phyloP scores from a whole-genome alignment of 257 asterid species.

The Sherardia arvensis region DNA sequence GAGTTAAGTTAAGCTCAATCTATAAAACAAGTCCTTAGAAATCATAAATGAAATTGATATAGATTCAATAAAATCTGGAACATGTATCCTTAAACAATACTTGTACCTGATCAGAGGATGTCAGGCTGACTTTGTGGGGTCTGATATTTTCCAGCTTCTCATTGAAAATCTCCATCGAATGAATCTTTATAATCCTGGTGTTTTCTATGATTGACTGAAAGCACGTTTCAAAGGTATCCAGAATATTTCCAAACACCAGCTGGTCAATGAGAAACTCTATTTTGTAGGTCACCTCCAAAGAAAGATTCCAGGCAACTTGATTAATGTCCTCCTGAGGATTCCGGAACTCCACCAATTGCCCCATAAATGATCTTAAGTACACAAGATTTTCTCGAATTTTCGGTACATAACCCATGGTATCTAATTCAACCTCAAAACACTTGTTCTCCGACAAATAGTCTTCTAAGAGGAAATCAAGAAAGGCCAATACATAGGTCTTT shows the following conservation, averaged over 20 bases:
- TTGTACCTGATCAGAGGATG: no score
- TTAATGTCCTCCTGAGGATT: background rate
- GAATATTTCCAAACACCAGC: background rate
- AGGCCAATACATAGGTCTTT: background rate
- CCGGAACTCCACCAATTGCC: background rate
- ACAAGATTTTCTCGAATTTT: background rate
- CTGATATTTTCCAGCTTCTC: no score
- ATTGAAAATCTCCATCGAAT: no score
- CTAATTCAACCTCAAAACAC: background rate
- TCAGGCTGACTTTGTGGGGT: no score
- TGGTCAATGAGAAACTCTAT: background rate
- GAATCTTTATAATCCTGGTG: background rate
- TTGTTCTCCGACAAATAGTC: background rate
- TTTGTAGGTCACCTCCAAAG: background rate
- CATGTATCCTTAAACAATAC: no score
- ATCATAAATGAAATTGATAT: no score
- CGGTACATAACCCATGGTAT: background rate
- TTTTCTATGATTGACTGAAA: background rate
- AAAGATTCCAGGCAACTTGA: background rate
- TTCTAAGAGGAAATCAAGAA: background rate
- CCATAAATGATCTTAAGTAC: background rate
- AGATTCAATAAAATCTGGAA: no score
- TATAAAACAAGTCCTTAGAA: no score
- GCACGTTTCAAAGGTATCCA: background rate
- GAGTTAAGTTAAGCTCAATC: no score